phyloP scores from a whole-genome alignment of 2,329 filamentous ascomycete genomes.

The Diaporthe amygdali region DNA sequence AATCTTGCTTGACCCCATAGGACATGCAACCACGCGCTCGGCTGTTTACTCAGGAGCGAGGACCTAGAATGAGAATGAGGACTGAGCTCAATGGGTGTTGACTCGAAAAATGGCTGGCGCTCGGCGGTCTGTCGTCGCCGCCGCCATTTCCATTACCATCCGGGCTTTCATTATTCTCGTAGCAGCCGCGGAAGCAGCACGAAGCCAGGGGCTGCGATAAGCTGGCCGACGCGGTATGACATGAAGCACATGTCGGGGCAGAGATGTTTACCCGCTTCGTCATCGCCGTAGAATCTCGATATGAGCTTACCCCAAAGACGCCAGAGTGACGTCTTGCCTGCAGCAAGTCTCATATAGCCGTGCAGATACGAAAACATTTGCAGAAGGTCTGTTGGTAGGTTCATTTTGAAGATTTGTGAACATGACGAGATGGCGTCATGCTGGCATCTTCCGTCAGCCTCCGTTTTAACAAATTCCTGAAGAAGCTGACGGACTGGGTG shows the following conservation, averaged over 20 bases:
- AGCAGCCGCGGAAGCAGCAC: background rate
- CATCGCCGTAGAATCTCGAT: background rate
- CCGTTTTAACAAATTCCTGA: background rate
- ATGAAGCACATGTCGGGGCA: background rate
- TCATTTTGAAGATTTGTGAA: background rate
- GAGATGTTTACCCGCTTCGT: background rate
- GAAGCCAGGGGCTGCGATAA: background rate
- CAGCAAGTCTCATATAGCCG: background rate
- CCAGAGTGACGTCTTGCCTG: constrained; percentile 10
- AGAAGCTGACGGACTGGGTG: background rate
- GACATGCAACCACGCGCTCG: background rate
- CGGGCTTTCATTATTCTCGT: background rate
- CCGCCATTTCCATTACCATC: background rate
- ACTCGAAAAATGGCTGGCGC: background rate
- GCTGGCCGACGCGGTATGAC: background rate
- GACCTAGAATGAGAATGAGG: background rate
- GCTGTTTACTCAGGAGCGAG: background rate
- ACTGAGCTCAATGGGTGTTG: background rate
- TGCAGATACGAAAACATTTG: constrained; percentile 6
- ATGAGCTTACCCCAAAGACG: background rate
- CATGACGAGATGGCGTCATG: constrained; percentile 3
- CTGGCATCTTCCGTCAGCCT: constrained; percentile 11
- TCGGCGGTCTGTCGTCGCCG: background rate
- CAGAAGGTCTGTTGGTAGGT: background rate
- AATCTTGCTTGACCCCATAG: background rate